Evolutionary conservation across 345 rosid genomes (phyloP), one percentile per base, ranked within the genome.

Genomic region (Camelina laxa): DNA sequence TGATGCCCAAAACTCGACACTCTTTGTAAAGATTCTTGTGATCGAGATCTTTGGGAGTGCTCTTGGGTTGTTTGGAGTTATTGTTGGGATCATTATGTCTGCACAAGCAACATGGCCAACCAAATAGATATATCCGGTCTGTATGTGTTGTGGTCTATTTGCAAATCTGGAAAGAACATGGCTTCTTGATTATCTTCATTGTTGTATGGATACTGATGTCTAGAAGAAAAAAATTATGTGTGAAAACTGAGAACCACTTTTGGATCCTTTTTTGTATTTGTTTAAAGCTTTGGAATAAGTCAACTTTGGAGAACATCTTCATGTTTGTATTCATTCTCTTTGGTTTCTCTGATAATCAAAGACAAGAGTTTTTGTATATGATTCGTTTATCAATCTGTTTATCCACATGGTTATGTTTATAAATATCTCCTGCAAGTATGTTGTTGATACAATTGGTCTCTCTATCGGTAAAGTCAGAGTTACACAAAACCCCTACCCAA

Each of bases 41-140:
- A 96, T 92, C 24, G 98, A 96, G 83, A 96, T 96, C 75, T 92
- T 96, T 49, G 99, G 99, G 45, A 95, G 99, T 79, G 99, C 99
- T 0, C 90, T 95, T 7, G 99, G 99, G 41, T 80, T 96, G 87
- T 96, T 96, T 60, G 99, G 97, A 72, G 98, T 96, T 81, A 96
- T 95, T 60, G 96, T 95, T n/a, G 96, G 99, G 67, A 92, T 95
- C 61, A 95, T 95, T 56, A 95, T 95, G 99, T 95, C 99, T 59
- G 93, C 99, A 72, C 99, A 95, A 88, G 99, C 99, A 42, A 68
- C 97, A 44, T 96, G 99, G 97, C 99, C 99, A 60, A 63, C 94
- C 15, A 89, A 83, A 86, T 78, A 78, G 73, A 66, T 48, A 57
- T 20, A 54, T 45, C 22, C 3, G 20, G 44, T 55, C 30, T 53